These are phyloP conservation scores for Urochloa ruziziensis DNA, from an alignment of 176 grass and related monocot genomes.

Conservation along the genomic window DNA sequence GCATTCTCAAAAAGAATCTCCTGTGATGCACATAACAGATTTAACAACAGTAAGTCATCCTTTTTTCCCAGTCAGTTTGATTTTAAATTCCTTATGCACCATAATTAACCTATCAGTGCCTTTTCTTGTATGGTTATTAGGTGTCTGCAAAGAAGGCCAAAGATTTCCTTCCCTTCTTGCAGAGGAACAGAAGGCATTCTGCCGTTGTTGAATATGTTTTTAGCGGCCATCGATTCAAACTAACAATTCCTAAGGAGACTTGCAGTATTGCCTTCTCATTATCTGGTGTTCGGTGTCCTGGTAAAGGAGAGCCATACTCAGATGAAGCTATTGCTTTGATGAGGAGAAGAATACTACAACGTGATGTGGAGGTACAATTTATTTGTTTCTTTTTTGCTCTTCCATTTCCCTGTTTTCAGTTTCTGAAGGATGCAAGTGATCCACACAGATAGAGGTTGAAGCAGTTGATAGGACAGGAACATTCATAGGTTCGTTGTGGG, in stretches of 20 bases:
- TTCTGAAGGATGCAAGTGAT: constrained; percentile 12
- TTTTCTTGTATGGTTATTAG: constrained; percentile 49
- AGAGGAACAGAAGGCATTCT: constrained; percentile 71
- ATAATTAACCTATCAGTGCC: background rate
- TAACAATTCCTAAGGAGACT: constrained; percentile 96
- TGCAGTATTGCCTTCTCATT: constrained; percentile 96
- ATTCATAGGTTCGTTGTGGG: constrained; percentile 91
- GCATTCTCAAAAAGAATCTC: constrained; percentile 70
- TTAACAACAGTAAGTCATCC: constrained; percentile 51
- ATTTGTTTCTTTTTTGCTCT: background rate
- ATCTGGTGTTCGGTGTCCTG: constrained; percentile 93
- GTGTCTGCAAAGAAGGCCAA: constrained; percentile 81
- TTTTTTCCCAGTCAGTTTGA: background rate
- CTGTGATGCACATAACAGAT: constrained; percentile 94
- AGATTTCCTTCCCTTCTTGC: constrained; percentile 94
- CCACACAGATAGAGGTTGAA: constrained; percentile 89
- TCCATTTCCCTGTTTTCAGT: background rate
- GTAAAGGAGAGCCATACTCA: constrained; percentile 78
- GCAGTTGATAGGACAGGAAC: constrained; percentile 90
- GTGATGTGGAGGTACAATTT: constrained; percentile 77
- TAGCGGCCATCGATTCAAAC: constrained; percentile 94
- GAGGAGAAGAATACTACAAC: constrained; percentile 86
- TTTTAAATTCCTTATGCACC: background rate
- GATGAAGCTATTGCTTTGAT: constrained; percentile 97
- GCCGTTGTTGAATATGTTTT: constrained; percentile 97